phyloP scores from a whole-genome alignment of 139 green algal genomes.

The Picocystis salinarum region DNA sequence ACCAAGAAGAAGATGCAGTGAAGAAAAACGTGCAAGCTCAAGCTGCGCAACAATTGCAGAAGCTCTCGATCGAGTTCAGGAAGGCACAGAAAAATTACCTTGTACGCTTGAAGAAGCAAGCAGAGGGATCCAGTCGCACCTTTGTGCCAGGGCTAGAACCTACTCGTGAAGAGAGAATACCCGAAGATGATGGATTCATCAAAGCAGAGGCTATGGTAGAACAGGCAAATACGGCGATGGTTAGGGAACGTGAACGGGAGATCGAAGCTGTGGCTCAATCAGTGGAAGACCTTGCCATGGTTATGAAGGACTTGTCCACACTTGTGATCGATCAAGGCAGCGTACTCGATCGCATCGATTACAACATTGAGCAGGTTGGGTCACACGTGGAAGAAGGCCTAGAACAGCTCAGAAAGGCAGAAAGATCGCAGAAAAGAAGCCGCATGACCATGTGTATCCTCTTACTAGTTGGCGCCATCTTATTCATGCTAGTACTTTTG shows the following conservation, averaged over 20 bases:
- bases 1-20: no score
- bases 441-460: conserved; percentile 76
- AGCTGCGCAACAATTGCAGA: no score
- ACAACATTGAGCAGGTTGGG: conserved; percentile 61
- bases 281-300: conserved; percentile 67
- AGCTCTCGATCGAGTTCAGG: no score
- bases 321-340: conserved; percentile 97
- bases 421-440: conserved; percentile 67
- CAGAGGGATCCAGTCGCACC: no score
- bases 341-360: conserved; percentile 86
- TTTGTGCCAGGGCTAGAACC: no score
- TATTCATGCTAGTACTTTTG: conserved; percentile 72
- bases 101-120: no score
- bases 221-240: no score
- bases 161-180: no score
- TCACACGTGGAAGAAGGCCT: conserved; percentile 68
- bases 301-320: conserved; percentile 87
- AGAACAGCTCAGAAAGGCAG: conserved; percentile 64
- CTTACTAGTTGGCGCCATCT: conserved; percentile 52
- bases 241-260: neutral
- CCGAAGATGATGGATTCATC: no score
- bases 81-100: no score
- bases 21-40: no score
- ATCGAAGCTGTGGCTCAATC: conserved; percentile 9
- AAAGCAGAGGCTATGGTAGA: no score